phyloP scores from a whole-genome alignment of 331 rosid genomes.

The Pyracantha coccinea region DNA sequence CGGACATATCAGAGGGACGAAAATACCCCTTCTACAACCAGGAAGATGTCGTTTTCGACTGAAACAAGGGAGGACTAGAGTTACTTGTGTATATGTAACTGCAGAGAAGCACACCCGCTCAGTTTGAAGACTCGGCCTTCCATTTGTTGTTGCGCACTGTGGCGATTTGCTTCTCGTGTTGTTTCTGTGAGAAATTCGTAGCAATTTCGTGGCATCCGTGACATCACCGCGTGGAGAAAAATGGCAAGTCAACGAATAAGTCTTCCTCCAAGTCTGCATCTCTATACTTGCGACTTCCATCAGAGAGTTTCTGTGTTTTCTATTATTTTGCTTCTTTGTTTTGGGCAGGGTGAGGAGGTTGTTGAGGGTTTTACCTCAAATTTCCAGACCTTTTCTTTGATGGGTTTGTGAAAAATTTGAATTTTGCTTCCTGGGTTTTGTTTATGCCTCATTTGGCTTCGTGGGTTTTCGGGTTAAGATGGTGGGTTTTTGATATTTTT shows the following conservation, averaged over 20 bases:
- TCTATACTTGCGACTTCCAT: neutral
- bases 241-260: neutral
- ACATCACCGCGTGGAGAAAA: neutral
- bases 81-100: neutral
- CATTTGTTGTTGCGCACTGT: neutral
- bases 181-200: neutral
- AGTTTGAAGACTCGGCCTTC: neutral
- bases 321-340: neutral
- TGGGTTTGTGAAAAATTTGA: neutral
- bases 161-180: neutral
- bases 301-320: neutral
- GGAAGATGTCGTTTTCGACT: neutral
- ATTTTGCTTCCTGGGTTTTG: conserved; percentile 4
- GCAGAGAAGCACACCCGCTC: neutral
- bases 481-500: conserved; percentile 2
- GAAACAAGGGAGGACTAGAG: no score
- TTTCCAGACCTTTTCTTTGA: neutral
- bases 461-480: no score
- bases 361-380: neutral
- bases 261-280: conserved; percentile 1
- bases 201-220: neutral
- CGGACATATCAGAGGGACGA: neutral
- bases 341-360: neutral
- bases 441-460: neutral
- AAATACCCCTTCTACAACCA: neutral